phyloP scores from a whole-genome alignment of 2,329 filamentous ascomycete genomes.

The Plenodomus tracheiphilus region DNA sequence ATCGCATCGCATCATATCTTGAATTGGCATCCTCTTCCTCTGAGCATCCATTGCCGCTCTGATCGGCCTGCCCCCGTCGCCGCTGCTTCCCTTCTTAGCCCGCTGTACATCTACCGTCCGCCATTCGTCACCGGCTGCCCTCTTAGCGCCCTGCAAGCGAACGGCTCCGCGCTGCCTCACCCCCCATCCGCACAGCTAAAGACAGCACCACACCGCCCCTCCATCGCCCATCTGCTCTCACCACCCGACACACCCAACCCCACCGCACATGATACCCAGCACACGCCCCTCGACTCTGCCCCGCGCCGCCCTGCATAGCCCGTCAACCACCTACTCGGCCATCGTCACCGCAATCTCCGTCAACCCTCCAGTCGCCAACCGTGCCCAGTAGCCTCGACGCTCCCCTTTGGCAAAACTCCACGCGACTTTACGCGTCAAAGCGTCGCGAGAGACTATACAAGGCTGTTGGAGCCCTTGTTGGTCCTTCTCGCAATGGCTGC shows the following conservation, averaged over 20 bases:
- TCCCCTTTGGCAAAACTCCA: conserved; percentile 31
- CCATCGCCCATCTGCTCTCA: conserved; percentile 25
- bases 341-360: conserved; percentile 42
- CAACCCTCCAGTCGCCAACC: conserved; percentile 27
- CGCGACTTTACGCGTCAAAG: conserved; percentile 49
- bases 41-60: not conserved
- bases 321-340: conserved; percentile 18
- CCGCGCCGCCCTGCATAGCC: conserved; percentile 17
- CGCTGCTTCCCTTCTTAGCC: conserved; percentile 6
- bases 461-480: conserved; percentile 28
- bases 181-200: conserved; percentile 30
- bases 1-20: not conserved
- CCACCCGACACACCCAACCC: conserved; percentile 23
- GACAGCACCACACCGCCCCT: conserved; percentile 29
- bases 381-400: conserved; percentile 24
- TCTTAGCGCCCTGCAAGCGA: conserved; percentile 40
- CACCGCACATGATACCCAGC: conserved; percentile 19
- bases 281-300: conserved; percentile 20
- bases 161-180: conserved; percentile 38
- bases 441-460: conserved; percentile 34
- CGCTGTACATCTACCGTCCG: conserved; percentile 14
- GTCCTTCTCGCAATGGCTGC: conserved; percentile 51
- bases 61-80: too few relatives aligned
- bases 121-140: conserved; percentile 30
- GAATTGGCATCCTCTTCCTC: too few relatives aligned